Percentiles rank a stretch among this genome's conserved stretches.
phyloP scores from a whole-genome alignment of 164 flowering plant species.

The Tetrastigma voinierianum region DNA sequence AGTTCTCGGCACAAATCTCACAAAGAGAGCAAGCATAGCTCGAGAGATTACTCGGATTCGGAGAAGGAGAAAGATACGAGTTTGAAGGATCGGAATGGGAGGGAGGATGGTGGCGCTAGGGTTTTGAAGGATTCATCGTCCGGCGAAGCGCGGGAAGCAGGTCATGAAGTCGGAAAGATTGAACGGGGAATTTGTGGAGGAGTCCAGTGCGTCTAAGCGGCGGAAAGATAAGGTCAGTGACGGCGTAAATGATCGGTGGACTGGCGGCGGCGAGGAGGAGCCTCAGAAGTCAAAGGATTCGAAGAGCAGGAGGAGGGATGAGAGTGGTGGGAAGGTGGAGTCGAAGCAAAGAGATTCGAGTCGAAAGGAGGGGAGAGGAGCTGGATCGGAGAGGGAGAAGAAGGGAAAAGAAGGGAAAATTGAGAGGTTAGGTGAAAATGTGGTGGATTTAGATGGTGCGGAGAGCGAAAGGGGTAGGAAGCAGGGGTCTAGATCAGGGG shows the following conservation, averaged over 20 bases:
- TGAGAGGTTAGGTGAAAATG: slow-evolving; percentile 16
- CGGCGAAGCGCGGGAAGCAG: slow-evolving; percentile 30
- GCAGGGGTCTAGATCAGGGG: neutral
- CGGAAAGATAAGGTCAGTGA: slow-evolving; percentile 20
- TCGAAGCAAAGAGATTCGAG: slow-evolving; percentile 24
- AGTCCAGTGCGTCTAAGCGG: slow-evolving; percentile 26
- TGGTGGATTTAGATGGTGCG: neutral
- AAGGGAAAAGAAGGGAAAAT: slow-evolving; percentile 21
- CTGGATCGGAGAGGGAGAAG: slow-evolving; percentile 21
- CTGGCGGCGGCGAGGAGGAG: slow-evolving; percentile 31
- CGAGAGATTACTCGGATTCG: slow-evolving; percentile 38
- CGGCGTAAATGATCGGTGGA: slow-evolving; percentile 33
- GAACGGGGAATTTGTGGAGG: slow-evolving; percentile 32
- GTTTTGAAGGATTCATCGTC: slow-evolving; percentile 28
- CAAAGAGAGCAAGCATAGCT: slow-evolving; percentile 27
- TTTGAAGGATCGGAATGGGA: slow-evolving; percentile 23
- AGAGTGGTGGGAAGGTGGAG: slow-evolving; percentile 20
- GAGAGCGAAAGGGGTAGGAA: neutral
- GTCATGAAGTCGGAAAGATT: slow-evolving; percentile 22
- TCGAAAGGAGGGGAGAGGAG: slow-evolving; percentile 26
- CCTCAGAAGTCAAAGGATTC: slow-evolving; percentile 16
- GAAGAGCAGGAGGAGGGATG: slow-evolving; percentile 36
- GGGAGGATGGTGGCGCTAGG: slow-evolving; percentile 23
- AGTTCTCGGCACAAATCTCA: slow-evolving; percentile 41
- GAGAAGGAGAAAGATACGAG: slow-evolving; percentile 36